These are phyloP conservation scores for Trichoderma virens DNA, from an alignment of 495 filamentous ascomycete species.

Conservation along the genomic window DNA sequence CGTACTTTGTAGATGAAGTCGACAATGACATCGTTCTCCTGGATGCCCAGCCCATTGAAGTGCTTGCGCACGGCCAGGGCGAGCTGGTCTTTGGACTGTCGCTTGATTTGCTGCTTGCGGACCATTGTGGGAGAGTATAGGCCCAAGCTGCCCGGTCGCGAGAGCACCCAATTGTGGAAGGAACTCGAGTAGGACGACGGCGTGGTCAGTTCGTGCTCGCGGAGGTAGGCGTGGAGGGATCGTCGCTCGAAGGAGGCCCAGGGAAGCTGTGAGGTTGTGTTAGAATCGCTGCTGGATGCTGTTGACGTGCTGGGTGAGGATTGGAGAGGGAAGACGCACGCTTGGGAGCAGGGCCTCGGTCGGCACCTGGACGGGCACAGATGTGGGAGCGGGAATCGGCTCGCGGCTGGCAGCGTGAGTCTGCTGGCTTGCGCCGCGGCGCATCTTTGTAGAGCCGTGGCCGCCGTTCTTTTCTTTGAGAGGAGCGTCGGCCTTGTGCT, in stretches of 20 bases:
- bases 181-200: conserved; percentile 62
- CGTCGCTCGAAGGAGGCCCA: conserved; percentile 67
- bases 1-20: conserved; percentile 79
- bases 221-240: conserved; percentile 73
- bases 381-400: conserved; percentile 27
- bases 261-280: conserved; percentile 47
- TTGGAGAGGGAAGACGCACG: conserved; percentile 15
- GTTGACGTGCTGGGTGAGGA: neutral
- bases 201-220: conserved; percentile 64
- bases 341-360: conserved; percentile 15
- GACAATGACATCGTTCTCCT: conserved; percentile 82
- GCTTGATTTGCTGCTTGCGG: conserved; percentile 48
- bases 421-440: conserved; percentile 33
- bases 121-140: conserved; percentile 67
- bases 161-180: conserved; percentile 64
- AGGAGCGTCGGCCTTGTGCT: conserved; percentile 37
- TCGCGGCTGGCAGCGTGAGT: neutral
- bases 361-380: conserved; percentile 30
- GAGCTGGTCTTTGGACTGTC: conserved; percentile 69
- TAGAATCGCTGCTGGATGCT: neutral
- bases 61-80: conserved; percentile 80
- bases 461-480: conserved; percentile 40
- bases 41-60: conserved; percentile 77
- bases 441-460: conserved; percentile 31
- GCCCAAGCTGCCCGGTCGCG: conserved; percentile 58